Base-by-base conservation (phyloP, 371 early-diverging fungal genomes). In the Mortierella sp. region DNA sequence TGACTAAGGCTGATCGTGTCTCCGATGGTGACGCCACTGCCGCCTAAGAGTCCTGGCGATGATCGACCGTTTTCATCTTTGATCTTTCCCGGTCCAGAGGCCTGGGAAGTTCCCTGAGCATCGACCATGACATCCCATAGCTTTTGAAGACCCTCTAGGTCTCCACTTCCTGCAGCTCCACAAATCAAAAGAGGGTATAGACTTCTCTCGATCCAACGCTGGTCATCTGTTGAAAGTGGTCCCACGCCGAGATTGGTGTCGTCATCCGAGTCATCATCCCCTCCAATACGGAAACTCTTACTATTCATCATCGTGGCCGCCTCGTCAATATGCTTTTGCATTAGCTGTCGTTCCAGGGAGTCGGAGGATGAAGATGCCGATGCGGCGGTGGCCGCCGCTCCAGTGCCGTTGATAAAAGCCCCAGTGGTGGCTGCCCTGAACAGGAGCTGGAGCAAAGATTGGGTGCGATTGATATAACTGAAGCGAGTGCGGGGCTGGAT, bases 151-250 rank as follows among this genome's bases (percentile, higher is more conserved):
- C 94, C 94, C 18, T 93, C 92, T 5, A 97, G 56, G 75, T 98
- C 97, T 47, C 93, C 93, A 4, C 88, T 87, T n/a, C 90, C 86
- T 1, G 95, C 96, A 1, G 97, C 95, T 16, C 95, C 92, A 64
- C 96, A 95, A n/a, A 96, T 82, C 18, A 97, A 73, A 25, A 96
- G 86, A 0, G 98, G 98, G 29, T 91, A 89, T 21, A 98, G 80
- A 1, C 92, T 85, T 51, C 88, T 87, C 74, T 96, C 95, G 14
- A 96, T 83, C 44, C 91, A 88, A 68, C 94, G 93, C 53, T 91
- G 87, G 11, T 77, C 74, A 46, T 74, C 79, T 0, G 47, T 62
- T 19, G 75, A 63, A 30, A 79, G 25, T 7, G 67, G 68, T 1
- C 72, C 77, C 4, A 60, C 29, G 6, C 74, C 79, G 37, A 61